phyloP scores from a whole-genome alignment of 306 rosid genomes.

The Vigna mungo region DNA sequence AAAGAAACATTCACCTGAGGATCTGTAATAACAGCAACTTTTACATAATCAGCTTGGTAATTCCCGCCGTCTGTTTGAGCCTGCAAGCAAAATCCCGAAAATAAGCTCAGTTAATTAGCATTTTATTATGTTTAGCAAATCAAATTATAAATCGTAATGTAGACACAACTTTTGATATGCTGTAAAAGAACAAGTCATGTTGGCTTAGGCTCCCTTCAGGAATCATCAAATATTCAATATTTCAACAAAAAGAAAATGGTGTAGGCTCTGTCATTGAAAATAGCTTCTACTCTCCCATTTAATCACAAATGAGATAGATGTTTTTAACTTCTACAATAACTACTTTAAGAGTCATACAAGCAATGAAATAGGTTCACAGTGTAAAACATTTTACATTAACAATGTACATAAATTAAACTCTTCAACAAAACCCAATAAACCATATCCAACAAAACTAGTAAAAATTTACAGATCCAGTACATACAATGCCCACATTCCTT shows the following conservation, averaged over 20 bases:
- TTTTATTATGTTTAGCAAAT: conserved; percentile 18
- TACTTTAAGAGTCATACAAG: neutral
- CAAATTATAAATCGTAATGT: neutral
- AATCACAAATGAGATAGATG: no score
- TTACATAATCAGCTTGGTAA: conserved; percentile 54
- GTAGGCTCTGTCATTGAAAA: no score
- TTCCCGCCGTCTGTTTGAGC: conserved; percentile 45
- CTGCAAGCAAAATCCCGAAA: conserved; percentile 37
- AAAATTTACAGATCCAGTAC: conserved; percentile 38
- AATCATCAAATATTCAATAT: conserved; percentile 31
- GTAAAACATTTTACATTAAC: neutral
- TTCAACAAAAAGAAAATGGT: no score
- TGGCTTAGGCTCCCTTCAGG: conserved; percentile 4
- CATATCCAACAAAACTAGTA: conserved; percentile 7
- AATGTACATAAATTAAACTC: neutral
- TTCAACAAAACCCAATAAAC: conserved; percentile 18
- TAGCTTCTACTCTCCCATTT: no score
- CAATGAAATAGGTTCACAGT: neutral
- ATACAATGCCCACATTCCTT: conserved; percentile 12
- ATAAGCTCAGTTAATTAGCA: conserved; percentile 18
- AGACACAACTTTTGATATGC: neutral
- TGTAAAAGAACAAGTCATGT: neutral
- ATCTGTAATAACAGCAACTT: conserved; percentile 79
- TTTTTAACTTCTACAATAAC: no score
- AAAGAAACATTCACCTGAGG: conserved; percentile 69